Evolutionary conservation across 768 basidiomycete genomes (phyloP), one percentile per base, ranked within the genome.

Genomic region (Suillus fuscotomentosus): DNA sequence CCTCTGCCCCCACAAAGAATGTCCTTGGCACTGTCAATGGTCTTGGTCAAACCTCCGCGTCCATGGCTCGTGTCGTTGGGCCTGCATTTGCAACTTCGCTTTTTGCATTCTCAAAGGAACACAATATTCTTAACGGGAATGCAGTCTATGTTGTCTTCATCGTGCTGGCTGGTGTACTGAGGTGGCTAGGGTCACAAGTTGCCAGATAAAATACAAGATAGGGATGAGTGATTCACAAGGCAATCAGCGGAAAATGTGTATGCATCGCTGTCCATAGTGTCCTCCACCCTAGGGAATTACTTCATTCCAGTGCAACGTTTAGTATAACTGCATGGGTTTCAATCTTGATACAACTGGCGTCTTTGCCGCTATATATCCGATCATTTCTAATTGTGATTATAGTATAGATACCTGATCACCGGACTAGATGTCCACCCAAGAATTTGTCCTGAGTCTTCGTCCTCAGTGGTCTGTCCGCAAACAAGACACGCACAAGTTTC

Each of bases 401-500:
- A 13, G 55, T 45, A 39, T 15, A 38, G 36, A 38, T 38, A 38
- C 36, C 24, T 47, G 7, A 11, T 64, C 43, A 73, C 13, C 68
- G 71, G 62, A 69, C 63, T 59, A 88, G 84, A 74, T 89, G 89
- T 22, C 88, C 88, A 50, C 76, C 80, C 71, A 82, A 76, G 47
- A 95, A 76, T 77, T 89, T 94, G 66, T 88, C 86, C 70, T 97
- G 90, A 4, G 91, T 92, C 67, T 84, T 88, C 61, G 92, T 85
- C 77, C 96, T 84, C 73, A 95, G 77, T 45, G 85, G 82, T 11
- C 91, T 93, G 74, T 97, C 95, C 31, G 94, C 90, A 73, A 97
- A 98, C 56, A 98, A 81, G 0, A 94, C 94, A 48, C 83, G 82
- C 34, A 97, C 86, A n/a, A 98, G 82, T 67, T 83, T 82, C 86